Conservation (phyloP, 768 basidiomycete species). For the Xerocomellus dryophilus region DNA sequence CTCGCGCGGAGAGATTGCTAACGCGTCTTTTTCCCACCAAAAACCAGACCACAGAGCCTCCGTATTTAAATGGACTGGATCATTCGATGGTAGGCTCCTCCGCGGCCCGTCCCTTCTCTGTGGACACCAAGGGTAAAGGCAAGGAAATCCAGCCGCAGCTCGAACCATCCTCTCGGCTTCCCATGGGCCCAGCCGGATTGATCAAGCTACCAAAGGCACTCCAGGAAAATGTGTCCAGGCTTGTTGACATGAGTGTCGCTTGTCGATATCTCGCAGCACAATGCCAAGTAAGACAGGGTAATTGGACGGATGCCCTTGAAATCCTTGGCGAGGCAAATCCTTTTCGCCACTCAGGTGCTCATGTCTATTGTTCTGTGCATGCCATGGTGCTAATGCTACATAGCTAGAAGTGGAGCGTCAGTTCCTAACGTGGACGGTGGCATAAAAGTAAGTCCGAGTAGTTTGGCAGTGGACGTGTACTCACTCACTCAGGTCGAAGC, state of each 20-base stretch:
- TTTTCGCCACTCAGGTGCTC: slow-evolving; percentile 66
- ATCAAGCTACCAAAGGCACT: slow-evolving; percentile 64
- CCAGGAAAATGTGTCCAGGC: slow-evolving; percentile 64
- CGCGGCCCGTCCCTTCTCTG: slow-evolving; percentile 42
- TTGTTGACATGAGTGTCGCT: slow-evolving; percentile 93
- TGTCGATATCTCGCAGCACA: slow-evolving; percentile 97
- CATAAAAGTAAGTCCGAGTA: slow-evolving; percentile 66
- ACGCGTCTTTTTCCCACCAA: slow-evolving; percentile 76
- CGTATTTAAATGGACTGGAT: slow-evolving; percentile 27
- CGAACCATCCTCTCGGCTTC: slow-evolving; percentile 51
- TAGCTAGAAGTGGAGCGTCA: slow-evolving; percentile 64
- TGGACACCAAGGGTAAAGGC: slow-evolving; percentile 56
- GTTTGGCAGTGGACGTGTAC: background rate
- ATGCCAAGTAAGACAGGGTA: slow-evolving; percentile 87
- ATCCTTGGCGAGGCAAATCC: slow-evolving; percentile 93
- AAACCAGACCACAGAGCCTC: slow-evolving; percentile 38
- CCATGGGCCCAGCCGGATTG: slow-evolving; percentile 69
- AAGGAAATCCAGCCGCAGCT: slow-evolving; percentile 47
- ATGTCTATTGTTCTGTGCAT: background rate
- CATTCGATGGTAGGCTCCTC: slow-evolving; percentile 22
- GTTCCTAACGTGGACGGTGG: slow-evolving; percentile 86
- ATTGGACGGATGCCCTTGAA: slow-evolving; percentile 88
- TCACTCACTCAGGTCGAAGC: slow-evolving; percentile 75
- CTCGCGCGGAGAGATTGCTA: slow-evolving; percentile 87
- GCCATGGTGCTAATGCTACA: slow-evolving; percentile 6